Base-by-base conservation (phyloP, 495 filamentous ascomycete genomes). In the Recurvomyces mirabilis region DNA sequence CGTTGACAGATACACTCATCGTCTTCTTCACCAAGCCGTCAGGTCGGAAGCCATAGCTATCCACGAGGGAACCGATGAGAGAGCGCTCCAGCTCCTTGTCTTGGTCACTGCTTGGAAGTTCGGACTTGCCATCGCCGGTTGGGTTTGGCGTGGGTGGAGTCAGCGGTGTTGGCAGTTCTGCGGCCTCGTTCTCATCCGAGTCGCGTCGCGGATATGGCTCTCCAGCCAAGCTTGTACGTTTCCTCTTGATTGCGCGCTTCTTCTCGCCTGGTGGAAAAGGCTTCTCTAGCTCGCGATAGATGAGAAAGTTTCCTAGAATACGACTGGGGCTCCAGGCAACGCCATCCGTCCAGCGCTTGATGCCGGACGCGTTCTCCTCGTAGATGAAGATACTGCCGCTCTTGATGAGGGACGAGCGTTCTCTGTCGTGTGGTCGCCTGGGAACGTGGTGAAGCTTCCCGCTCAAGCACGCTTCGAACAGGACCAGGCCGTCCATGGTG, bases 291-390 rank as follows among this genome's bases (percentile, higher is more conserved):
- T 95, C 84, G 17, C 88, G 81, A 59, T 95, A 95, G 49, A 95
- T 73, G 23, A 94, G 73, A 54, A 87, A 93, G 54, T 94, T 93
- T 32, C 79, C 81, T 33, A 91, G 64, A 25, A 94, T 88, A 13
- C 88, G 79, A 59, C 87, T 93, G 0, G 88, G 87, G 54, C 83
- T 89, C 88, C 88, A 94, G 14, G 77, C 76, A 11, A 84, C 72
- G 2, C 87, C 86, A 59, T 95, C 88, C 0, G 88, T 94, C 88
- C 88, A 94, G 30, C 88, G 73, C 65, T 89, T 93, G 62, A 94
- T 93, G 1, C 83, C 84, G 1, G 87, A 89, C 0, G 82, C 77
- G 43, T 82, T 77, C 57, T 93, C 85, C 56, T 91, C 84, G 62
- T 93, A 94, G 51, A 94, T 82, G 60, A 94, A 89, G 10, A 93